Conservation (phyloP, 257 asterid genomes). For the Petunia axillaris region DNA sequence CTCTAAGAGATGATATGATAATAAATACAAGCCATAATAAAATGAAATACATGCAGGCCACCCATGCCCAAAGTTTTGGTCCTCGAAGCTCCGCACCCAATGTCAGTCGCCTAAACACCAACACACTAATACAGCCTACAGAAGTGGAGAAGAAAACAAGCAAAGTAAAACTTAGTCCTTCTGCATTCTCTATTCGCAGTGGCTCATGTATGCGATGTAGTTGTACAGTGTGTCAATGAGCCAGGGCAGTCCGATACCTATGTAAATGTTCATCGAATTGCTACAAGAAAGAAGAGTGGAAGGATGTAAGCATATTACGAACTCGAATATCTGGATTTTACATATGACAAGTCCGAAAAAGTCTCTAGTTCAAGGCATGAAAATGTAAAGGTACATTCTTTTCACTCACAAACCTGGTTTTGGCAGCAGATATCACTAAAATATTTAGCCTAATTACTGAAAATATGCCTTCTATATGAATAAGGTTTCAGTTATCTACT, state of each 20-base stretch:
- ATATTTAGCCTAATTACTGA: neutral
- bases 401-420: neutral
- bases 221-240: conserved; percentile 78
- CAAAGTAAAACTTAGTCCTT: conserved; percentile 74
- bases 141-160: conserved; percentile 81
- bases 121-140: conserved; percentile 71
- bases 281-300: conserved; percentile 40
- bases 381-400: neutral
- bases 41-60: conserved; percentile 62
- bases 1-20: conserved; percentile 58
- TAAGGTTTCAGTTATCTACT: neutral
- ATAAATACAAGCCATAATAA: conserved; percentile 69
- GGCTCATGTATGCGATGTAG: conserved; percentile 70
- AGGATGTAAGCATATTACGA: neutral
- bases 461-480: neutral
- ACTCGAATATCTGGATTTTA: neutral
- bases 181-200: conserved; percentile 62
- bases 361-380: neutral
- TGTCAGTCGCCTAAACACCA: conserved; percentile 63
- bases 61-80: conserved; percentile 82
- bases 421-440: neutral
- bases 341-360: neutral
- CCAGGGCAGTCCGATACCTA: conserved; percentile 93
- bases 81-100: conserved; percentile 95
- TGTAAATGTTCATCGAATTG: conserved; percentile 82